Base-by-base conservation (phyloP, 2,329 filamentous ascomycete genomes). In the Fusarium avenaceum region DNA sequence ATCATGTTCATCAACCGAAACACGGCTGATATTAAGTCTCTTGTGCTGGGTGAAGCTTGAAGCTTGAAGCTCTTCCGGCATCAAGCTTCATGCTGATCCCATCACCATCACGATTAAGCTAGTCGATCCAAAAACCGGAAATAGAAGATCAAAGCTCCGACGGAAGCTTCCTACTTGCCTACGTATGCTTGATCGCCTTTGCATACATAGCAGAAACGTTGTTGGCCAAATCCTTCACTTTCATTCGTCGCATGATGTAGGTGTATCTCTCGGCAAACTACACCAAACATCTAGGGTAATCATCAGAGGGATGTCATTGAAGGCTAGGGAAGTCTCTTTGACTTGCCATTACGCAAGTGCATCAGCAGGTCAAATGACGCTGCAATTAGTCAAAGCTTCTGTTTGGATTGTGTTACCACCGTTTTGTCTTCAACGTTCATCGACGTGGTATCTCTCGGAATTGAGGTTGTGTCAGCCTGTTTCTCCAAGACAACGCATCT, bases 161-260 rank as follows among this genome's bases (percentile, higher is more conserved):
- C n/a, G 3, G 46, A 52, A 47, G 52, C 47, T 52, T 59, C 56
- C 50, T 44, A 38, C 48, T 43, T 52, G 52, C 56, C 50, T 44
- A 38, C 48, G n/a, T 33, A 53, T 24, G 4, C 17, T 14, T 65
- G 54, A 68, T 68, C 60, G 33, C 22, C 65, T 54, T 22, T 69
- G 50, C 60, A 69, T 65, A 38, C 47, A 68, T 54, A 52, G 38
- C 20, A 39, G 20, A 66, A 66, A 58, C 42, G 55, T 48, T 69
- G 56, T 63, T 15, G 28, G 32, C 15, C 19, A 32, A 14, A 38
- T 39, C 11, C 20, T 62, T 24, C n/a, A 15, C 0, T 38, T 14
- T 68, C 33, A 65, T 69, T 69, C 65, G 65, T 48, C n/a, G 47
- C 43, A 20, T 50, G 52, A 67, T 63, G 49, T 32, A 55, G 45